Evolutionary conservation across 2,329 filamentous ascomycete genomes (phyloP), one percentile per base, ranked within the genome.

Genomic region (Coniochaeta hoffmannii): DNA sequence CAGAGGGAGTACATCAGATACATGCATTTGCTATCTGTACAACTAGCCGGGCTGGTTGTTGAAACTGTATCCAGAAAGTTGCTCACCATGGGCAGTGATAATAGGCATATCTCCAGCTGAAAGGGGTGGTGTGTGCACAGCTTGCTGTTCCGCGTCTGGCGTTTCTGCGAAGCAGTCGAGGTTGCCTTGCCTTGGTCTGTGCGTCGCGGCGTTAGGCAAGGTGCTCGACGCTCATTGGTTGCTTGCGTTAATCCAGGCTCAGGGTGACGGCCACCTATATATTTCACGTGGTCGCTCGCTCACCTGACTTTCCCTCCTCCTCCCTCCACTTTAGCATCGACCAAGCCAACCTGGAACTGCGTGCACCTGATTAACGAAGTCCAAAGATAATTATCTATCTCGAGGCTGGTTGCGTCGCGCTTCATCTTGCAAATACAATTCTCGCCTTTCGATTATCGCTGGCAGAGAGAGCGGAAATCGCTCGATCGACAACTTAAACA

Each of bases 221-320:
- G 26, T 28, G 15, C 24, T 10, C 4, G 32, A 5, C n/a, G 14
- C 31, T 55, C 19, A 52, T 50, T 55, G 54, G 54, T 17, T 30
- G 14, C n/a, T 28, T 2, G 9, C 26, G 15, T 19, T 19, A 31
- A 30, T 26, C 32, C 14, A 14, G 46, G 14, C 32, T 34, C 38
- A 36, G 41, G 36, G 38, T 35, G 34, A 34, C 44, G 26, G 28
- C 19, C 24, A 19, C 30, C 12, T 55, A 55, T 55, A 55, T 55
- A 52, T 53, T 53, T 55, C 55, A 56, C 55, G 55, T 56, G 55
- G 30, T 53, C 52, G 30, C 52, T 41, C 50, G 55, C 55, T 56
- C 55, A 56, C 55, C 55, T 56, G 55, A 56, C 55, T 56, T 56
- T 50, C 51, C 50, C 51, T 41, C 50, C 49, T 50, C 49, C 34